Evolutionary conservation across 2,329 filamentous ascomycete species (phyloP).

Genomic region (Sclerotinia glacialis): DNA sequence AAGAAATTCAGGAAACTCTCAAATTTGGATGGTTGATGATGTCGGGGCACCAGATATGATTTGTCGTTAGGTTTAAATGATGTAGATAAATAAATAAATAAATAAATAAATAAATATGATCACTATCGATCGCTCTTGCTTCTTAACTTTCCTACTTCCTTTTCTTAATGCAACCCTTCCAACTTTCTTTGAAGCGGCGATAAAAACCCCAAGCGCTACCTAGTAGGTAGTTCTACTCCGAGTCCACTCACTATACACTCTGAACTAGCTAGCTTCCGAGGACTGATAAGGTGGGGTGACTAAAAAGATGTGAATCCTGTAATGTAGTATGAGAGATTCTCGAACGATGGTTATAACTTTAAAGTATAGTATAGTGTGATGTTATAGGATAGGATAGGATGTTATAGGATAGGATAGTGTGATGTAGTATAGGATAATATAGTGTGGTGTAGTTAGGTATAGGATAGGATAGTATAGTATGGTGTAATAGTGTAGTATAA

Average conservation of each 20-base stretch:
- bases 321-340: background rate
- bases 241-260: constrained; percentile 11
- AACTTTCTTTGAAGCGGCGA: constrained; percentile 14
- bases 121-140: constrained; percentile 14
- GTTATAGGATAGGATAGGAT: too few relatives aligned
- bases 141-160: background rate
- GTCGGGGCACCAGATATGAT: constrained; percentile 11
- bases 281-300: constrained; percentile 18
- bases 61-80: constrained; percentile 4
- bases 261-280: constrained; percentile 3
- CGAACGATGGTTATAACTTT: background rate
- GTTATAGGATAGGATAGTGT: too few relatives aligned
- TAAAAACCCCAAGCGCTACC: constrained; percentile 11
- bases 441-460: too few relatives aligned
- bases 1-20: background rate
- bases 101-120: background rate
- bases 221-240: too few relatives aligned
- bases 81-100: background rate
- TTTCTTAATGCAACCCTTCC: constrained; percentile 14
- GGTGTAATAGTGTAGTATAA: too few relatives aligned
- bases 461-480: background rate
- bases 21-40: background rate
- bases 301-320: background rate
- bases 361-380: background rate
- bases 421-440: background rate